Evolutionary conservation across 2,329 filamentous ascomycete species (phyloP).

Genomic region (Shiraia bambusicola): DNA sequence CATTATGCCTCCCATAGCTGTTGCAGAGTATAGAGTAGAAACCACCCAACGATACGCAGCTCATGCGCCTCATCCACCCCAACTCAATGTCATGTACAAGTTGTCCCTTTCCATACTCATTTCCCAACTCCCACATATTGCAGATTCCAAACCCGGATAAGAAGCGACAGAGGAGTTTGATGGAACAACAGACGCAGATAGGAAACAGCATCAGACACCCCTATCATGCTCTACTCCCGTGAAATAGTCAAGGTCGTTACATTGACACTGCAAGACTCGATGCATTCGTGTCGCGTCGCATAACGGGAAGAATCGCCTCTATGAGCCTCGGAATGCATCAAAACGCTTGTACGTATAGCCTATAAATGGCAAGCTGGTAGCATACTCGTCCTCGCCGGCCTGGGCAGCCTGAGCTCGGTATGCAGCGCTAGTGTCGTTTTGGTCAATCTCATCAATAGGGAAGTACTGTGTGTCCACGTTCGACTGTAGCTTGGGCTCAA

Average conservation of each 20-base stretch:
- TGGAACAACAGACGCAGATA: conserved; percentile 2
- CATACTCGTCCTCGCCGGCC: conserved; percentile 72
- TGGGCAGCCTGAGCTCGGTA: conserved; percentile 80
- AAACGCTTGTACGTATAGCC: conserved; percentile 99
- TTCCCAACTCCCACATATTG: neutral
- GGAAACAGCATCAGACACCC: conserved; percentile 12
- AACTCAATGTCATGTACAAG: too few species aligned
- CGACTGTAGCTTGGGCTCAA: conserved; percentile 89
- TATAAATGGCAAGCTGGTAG: conserved; percentile 93
- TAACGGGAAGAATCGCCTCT: conserved; percentile 11
- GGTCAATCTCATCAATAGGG: conserved; percentile 96
- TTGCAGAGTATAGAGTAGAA: too few species aligned
- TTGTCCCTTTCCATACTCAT: too few species aligned
- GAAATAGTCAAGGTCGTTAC: conserved; percentile 3
- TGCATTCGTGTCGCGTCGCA: neutral
- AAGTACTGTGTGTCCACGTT: conserved; percentile 98
- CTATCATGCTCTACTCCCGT: conserved; percentile 18
- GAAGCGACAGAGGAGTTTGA: neutral
- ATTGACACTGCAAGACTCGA: too few species aligned
- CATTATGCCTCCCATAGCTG: too few species aligned
- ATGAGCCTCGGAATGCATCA: conserved; percentile 59
- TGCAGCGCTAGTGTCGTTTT: conserved; percentile 87
- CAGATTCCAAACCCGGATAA: neutral
- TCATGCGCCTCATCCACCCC: too few species aligned
- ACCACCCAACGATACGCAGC: too few species aligned